Evolutionary conservation across 192 early-diverging fungal genomes (phyloP).

Genomic region (Gigaspora rosea): DNA sequence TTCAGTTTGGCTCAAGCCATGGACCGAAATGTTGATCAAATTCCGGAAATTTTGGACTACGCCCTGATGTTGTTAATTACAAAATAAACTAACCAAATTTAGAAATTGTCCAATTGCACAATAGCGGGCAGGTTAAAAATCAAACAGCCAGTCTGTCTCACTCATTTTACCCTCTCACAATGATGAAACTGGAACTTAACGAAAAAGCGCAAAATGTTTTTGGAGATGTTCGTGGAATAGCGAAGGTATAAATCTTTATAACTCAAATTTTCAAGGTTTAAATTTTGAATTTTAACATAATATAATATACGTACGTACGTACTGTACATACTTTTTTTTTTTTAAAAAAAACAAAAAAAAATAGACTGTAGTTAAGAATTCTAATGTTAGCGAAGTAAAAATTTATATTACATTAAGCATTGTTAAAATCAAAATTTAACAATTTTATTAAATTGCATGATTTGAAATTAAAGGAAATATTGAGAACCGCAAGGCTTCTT

Average conservation of each 20-base stretch:
- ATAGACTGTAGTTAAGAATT: slow-evolving; percentile 9
- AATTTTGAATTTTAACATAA: neutral
- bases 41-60: too few species aligned
- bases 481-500: slow-evolving; percentile 22
- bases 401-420: neutral
- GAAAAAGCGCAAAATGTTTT: slow-evolving; percentile 24
- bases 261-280: neutral
- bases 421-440: neutral
- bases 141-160: too few species aligned
- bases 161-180: neutral
- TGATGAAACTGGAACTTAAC: slow-evolving; percentile 10
- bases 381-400: slow-evolving; percentile 15
- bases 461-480: neutral
- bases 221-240: slow-evolving; percentile 5
- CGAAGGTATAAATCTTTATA: neutral
- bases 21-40: too few species aligned
- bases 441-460: neutral
- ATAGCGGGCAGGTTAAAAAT: too few species aligned
- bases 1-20: too few species aligned
- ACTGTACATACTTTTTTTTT: neutral
- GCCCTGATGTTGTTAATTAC: too few species aligned
- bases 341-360: neutral
- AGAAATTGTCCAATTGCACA: too few species aligned
- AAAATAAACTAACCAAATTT: too few species aligned
- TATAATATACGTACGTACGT: neutral